Evolutionary conservation across 1,139 yeast species (phyloP).

Genomic region (Nakaseomyces sp.): DNA sequence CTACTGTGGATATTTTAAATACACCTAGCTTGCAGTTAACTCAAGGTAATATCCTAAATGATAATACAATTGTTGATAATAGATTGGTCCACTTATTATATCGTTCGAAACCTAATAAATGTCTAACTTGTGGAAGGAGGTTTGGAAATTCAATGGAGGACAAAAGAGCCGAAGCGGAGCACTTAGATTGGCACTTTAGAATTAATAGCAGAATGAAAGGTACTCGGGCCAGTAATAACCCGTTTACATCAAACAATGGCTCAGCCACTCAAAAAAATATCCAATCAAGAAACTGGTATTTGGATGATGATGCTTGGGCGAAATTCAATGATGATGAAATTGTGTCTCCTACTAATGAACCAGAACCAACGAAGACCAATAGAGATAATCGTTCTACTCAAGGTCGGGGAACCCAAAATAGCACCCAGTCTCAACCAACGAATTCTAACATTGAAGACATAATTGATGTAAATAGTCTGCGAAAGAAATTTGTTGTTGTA

Average conservation of each 20-base stretch:
- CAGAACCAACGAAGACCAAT: background rate
- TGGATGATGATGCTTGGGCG: constrained; percentile 67
- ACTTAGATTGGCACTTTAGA: constrained; percentile 95
- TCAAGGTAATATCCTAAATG: constrained; percentile 23
- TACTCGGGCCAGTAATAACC: constrained; percentile 29
- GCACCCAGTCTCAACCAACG: background rate
- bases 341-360: constrained; percentile 29
- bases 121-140: constrained; percentile 85
- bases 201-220: constrained; percentile 70
- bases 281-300: constrained; percentile 77
- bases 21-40: constrained; percentile 24
- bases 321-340: constrained; percentile 60
- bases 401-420: constrained; percentile 10
- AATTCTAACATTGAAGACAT: constrained; percentile 9
- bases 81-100: constrained; percentile 28
- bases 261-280: constrained; percentile 27
- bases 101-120: constrained; percentile 57
- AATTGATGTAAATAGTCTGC: constrained; percentile 9
- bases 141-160: constrained; percentile 61
- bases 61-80: constrained; percentile 20
- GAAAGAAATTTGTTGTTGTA: constrained; percentile 45
- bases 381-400: background rate
- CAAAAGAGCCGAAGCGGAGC: constrained; percentile 46
- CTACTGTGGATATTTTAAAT: constrained; percentile 26
- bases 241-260: constrained; percentile 9